Percentiles rank a stretch among this genome's conserved stretches.
Evolutionary conservation across 2,329 filamentous ascomycete species (phyloP).

Genomic region (Aspergillus sp.): DNA sequence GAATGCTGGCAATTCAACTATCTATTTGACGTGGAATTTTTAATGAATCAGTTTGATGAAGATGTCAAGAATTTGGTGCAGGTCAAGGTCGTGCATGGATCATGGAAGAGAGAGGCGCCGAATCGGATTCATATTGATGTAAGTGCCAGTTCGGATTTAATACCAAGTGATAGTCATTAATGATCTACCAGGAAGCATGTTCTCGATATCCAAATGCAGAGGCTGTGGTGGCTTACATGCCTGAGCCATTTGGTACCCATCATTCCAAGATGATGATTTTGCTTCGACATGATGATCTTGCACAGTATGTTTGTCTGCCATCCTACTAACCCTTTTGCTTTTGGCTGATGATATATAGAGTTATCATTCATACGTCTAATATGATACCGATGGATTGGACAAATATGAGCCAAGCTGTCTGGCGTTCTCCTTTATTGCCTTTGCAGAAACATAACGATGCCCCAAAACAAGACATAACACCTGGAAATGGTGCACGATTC

Average conservation of each 20-base stretch:
- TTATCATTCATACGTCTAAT: slow-evolving; percentile 85
- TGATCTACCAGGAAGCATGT: slow-evolving; percentile 52
- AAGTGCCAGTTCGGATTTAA: slow-evolving; percentile 5
- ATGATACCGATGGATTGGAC: slow-evolving; percentile 86
- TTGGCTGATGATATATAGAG: slow-evolving; percentile 19
- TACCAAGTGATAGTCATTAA: not conserved
- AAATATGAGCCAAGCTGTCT: slow-evolving; percentile 81
- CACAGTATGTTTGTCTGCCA: slow-evolving; percentile 47
- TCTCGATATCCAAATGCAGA: slow-evolving; percentile 61
- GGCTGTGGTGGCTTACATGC: slow-evolving; percentile 70
- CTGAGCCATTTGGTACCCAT: slow-evolving; percentile 81
- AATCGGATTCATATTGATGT: slow-evolving; percentile 57
- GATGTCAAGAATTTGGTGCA: slow-evolving; percentile 51
- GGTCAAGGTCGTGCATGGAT: slow-evolving; percentile 59
- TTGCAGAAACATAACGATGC: slow-evolving; percentile 18
- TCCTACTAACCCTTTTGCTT: not conserved
- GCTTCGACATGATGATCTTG: slow-evolving; percentile 68
- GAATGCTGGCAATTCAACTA: slow-evolving; percentile 57
- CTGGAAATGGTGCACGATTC: slow-evolving; percentile 66
- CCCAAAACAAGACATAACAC: slow-evolving; percentile 14
- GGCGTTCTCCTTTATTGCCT: slow-evolving; percentile 69
- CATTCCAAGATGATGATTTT: slow-evolving; percentile 85
- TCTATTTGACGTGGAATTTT: slow-evolving; percentile 53
- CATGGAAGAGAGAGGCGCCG: slow-evolving; percentile 63
- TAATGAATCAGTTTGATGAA: slow-evolving; percentile 56